Conservation (phyloP, 148 eudicot genomes). For the Silene conica region DNA sequence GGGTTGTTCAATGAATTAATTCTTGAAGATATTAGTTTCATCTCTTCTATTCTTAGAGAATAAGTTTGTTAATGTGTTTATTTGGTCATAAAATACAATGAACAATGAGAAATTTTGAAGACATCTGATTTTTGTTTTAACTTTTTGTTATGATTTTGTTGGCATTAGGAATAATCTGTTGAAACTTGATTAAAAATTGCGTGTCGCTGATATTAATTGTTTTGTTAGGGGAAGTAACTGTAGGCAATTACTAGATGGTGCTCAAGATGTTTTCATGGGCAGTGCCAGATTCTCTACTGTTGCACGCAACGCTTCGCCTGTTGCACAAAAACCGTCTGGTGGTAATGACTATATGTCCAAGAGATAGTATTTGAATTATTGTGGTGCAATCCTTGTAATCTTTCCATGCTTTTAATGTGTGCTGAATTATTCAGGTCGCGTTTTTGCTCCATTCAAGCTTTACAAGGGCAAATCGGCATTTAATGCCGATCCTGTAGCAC, state of each 20-base stretch:
- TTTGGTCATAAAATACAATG: background rate
- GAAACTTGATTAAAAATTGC: background rate
- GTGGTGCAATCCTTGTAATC: background rate
- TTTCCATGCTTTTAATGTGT: conserved; percentile 25
- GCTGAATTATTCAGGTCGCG: conserved; percentile 28
- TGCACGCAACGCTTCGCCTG: conserved; percentile 21
- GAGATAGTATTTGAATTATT: background rate
- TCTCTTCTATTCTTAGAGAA: background rate
- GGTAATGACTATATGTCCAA: conserved; percentile 29
- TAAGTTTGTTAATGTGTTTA: background rate
- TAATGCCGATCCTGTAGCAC: conserved; percentile 58
- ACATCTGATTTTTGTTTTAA: background rate
- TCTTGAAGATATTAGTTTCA: background rate
- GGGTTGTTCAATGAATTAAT: background rate
- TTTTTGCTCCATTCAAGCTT: conserved; percentile 52
- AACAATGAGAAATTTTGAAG: background rate
- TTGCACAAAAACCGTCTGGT: conserved; percentile 30
- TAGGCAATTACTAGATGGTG: conserved; percentile 2
- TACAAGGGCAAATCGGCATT: conserved; percentile 95
- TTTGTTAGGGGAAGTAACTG: conserved; percentile 16
- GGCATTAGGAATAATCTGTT: background rate
- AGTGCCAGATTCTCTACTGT: conserved; percentile 48
- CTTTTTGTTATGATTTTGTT: background rate
- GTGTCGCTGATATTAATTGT: background rate
- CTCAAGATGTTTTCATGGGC: conserved; percentile 23